Evolutionary conservation across 1,284 basidiomycete genomes (phyloP), one percentile per base, ranked within the genome.

Genomic region (Trametes sp.): DNA sequence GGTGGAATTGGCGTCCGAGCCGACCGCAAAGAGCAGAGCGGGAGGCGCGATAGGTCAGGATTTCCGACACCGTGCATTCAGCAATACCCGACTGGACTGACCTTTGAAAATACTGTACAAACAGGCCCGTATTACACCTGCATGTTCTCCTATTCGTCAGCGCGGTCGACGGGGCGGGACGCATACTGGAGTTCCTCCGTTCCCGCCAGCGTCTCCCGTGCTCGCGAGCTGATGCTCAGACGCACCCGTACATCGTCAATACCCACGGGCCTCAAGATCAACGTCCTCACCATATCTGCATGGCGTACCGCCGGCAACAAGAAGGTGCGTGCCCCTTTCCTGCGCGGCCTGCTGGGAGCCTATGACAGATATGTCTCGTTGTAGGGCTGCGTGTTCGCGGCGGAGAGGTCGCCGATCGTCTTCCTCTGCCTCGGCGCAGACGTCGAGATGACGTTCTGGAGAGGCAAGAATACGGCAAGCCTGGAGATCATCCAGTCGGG

Each of bases 301-400:
- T 81, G 79, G 80, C 65, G 65, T 28, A 66, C 60, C 11, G 4
- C 72, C 2, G 79, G 80, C 26, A 69, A 68, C n/a, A 76, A 64
- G 52, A 79, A 70, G 74, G 79, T 80, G 11, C 42, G 74, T 59
- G 2, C 4, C 48, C 1, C 19, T n/a, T 21, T n/a, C 19, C 6
- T 4, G 7, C 4, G 19, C 13, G 9, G 31, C 31, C 33, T 8
- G 8, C 28, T 19, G 19, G 19, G 16, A 7, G 3, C 2, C 21
- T 24, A 1, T 16, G 45, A 13, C 48, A 28, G 19, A 33, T 42
- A 16, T 23, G 7, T 28, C 29, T 24, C 23, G 29, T 24, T 53
- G 16, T 41, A 70, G 67, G 64, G 63, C 1, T 63, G 59, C 26
- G 35, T 50, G 1, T 19, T 70, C 13, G 26, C 51, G 8, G 69